Percentiles rank a stretch among this genome's conserved stretches.
These are phyloP conservation scores for Yarrowia porcina DNA, from an alignment of 805 yeast species.

Conservation along the genomic window DNA sequence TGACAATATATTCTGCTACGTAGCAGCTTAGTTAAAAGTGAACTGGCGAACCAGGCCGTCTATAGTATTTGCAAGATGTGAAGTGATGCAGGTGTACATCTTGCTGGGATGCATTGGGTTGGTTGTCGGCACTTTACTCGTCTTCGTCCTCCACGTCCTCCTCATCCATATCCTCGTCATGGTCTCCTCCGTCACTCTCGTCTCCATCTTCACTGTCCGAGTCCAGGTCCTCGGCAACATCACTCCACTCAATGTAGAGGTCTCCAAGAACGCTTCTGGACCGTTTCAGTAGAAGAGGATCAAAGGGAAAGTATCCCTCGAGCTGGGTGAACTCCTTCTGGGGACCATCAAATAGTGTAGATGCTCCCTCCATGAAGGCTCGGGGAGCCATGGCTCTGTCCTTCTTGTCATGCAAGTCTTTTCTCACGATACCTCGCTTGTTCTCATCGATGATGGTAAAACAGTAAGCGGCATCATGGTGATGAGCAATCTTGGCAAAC, in stretches of 20 bases:
- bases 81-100: not conserved
- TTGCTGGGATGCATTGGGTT: constrained; percentile 3
- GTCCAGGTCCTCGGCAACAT: constrained; percentile 56
- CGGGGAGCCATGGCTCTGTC: not conserved
- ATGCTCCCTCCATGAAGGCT: constrained; percentile 34
- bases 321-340: constrained; percentile 76
- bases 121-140: constrained; percentile 1
- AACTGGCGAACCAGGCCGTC: not conserved
- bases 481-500: constrained; percentile 89
- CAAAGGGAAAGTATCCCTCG: constrained; percentile 96
- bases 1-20: not conserved
- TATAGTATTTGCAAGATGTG: not conserved
- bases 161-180: constrained; percentile 33
- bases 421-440: constrained; percentile 53
- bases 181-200: constrained; percentile 36
- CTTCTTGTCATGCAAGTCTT: constrained; percentile 36
- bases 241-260: constrained; percentile 79
- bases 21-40: not conserved
- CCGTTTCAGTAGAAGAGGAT: constrained; percentile 73
- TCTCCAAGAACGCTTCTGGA: constrained; percentile 54
- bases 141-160: constrained; percentile 25
- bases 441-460: constrained; percentile 89
- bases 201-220: constrained; percentile 47
- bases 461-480: constrained; percentile 86
- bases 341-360: constrained; percentile 44